These are phyloP conservation scores for Gossypium gossypioides DNA, from an alignment of 441 rosid genomes.

Conservation along the genomic window DNA sequence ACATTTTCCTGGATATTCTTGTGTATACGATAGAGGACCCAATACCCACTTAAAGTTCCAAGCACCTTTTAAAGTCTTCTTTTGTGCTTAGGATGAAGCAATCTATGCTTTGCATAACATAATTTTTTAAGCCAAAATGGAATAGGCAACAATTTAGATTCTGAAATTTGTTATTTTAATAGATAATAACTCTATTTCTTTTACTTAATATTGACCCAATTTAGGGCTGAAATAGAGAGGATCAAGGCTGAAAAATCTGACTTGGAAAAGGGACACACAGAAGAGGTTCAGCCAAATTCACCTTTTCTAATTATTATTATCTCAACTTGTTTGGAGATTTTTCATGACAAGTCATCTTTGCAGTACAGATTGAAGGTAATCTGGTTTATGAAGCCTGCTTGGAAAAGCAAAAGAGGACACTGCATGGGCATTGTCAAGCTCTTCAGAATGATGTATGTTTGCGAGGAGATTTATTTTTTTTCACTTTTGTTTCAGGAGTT, in stretches of 20 bases:
- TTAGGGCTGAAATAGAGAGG: constrained; percentile 60
- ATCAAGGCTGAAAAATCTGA: constrained; percentile 59
- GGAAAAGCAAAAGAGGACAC: constrained; percentile 52
- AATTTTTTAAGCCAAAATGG: not conserved
- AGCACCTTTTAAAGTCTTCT: not conserved
- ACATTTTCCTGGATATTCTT: constrained; percentile 2
- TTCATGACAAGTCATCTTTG: constrained; percentile 7
- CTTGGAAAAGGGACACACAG: constrained; percentile 50
- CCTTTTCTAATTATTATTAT: constrained; percentile 11
- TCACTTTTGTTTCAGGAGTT: constrained; percentile 4
- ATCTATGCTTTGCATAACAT: not conserved
- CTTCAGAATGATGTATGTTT: constrained; percentile 71
- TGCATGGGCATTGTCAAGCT: constrained; percentile 56
- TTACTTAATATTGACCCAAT: constrained; percentile 18
- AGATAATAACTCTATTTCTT: constrained; percentile 1
- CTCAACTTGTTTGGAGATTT: constrained; percentile 12
- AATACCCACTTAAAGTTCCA: not conserved
- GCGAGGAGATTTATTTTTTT: not conserved
- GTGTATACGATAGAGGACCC: constrained; percentile 1
- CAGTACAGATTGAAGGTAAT: constrained; percentile 54
- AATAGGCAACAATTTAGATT: not conserved
- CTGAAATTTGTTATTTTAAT: not conserved
- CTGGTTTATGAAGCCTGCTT: constrained; percentile 45
- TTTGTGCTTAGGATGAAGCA: not conserved
- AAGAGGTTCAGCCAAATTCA: constrained; percentile 44